Conservation (phyloP, 2,329 filamentous ascomycete species). For the Onygenales sp. region DNA sequence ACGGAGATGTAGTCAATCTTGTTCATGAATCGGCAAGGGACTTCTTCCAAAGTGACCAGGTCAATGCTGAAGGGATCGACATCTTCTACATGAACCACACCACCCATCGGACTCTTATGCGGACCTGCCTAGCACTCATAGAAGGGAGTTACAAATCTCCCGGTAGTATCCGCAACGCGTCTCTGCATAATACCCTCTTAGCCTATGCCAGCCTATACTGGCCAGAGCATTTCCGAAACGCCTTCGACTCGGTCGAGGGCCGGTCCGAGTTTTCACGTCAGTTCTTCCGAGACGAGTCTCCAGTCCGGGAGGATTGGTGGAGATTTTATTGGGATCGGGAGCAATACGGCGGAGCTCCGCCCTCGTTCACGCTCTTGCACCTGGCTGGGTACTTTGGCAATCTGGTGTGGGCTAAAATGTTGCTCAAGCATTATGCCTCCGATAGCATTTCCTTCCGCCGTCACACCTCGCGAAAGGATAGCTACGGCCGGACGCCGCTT, state of each 20-base stretch:
- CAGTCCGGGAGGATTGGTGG: conserved; percentile 17
- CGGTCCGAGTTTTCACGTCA: conserved; percentile 15
- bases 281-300: conserved; percentile 16
- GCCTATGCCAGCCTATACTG: conserved; percentile 16
- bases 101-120: conserved; percentile 15
- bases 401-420: conserved; percentile 16
- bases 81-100: conserved; percentile 16
- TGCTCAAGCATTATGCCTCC: conserved; percentile 11
- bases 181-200: conserved; percentile 9
- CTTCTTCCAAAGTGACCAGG: conserved; percentile 16
- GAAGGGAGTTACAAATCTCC: conserved; percentile 10
- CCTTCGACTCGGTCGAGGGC: conserved; percentile 9
- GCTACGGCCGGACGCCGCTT: conserved; percentile 9
- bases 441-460: conserved; percentile 3
- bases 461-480: conserved; percentile 12
- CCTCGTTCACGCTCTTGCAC: conserved; percentile 19
- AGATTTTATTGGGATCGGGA: conserved; percentile 17
- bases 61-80: conserved; percentile 16
- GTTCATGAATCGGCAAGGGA: conserved; percentile 18
- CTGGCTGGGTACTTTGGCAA: conserved; percentile 18
- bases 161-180: conserved; percentile 7
- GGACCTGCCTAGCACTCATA: conserved; percentile 14
- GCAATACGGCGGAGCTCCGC: conserved; percentile 15
- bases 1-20: conserved; percentile 12
- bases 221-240: conserved; percentile 17